Evolutionary conservation across 139 green algal genomes (phyloP), one percentile per base, ranked within the genome.

Genomic region (Picochlorum sp.): DNA sequence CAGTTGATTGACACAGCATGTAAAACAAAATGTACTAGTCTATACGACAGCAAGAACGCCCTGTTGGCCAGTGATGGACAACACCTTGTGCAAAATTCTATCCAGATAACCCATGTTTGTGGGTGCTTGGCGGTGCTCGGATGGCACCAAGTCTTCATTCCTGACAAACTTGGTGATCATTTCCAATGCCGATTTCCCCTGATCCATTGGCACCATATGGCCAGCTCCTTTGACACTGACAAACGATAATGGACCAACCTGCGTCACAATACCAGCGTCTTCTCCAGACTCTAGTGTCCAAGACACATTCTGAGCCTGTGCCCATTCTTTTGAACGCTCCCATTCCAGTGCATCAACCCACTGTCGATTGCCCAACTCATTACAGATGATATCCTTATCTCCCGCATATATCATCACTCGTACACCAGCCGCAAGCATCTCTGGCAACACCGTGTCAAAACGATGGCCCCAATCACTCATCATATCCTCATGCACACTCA

Each of bases 171-270:
- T 65, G 1, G 59, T 83, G 62, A 95, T 82, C 79, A 94, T 88
- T 56, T 77, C 67, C 62, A 91, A 74, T 0, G 73, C 72, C 45
- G 78, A 59, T 21, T 62, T 59, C 10, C 78, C 72, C 68, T 94
- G 77, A 65, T 95, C 88, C 85, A 92, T 92, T 23, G 88, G 88
- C 8, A 94, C 84, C 74, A 87, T 85, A 64, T 83, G 61, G 16
- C 59, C 44, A 21, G 54, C 58, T 51, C 30, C 66, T 14, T 65
- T 63, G 57, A 86, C 82, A 80, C 72, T 73, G 15, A 94, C 70
- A 68, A 95, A 95, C 28, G 79, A 79, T 15, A 96, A 73, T 3
- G 70, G 74, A 11, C 76, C 83, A 11, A 67, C 70, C 16, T 59
- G 10, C n/a, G 70, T 77, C 13, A 83, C 74, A 14, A 56, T 74